Evolutionary conservation across 164 flowering plant genomes (phyloP), one percentile per base, ranked within the genome.

Genomic region (Umbilicus rupestris): DNA sequence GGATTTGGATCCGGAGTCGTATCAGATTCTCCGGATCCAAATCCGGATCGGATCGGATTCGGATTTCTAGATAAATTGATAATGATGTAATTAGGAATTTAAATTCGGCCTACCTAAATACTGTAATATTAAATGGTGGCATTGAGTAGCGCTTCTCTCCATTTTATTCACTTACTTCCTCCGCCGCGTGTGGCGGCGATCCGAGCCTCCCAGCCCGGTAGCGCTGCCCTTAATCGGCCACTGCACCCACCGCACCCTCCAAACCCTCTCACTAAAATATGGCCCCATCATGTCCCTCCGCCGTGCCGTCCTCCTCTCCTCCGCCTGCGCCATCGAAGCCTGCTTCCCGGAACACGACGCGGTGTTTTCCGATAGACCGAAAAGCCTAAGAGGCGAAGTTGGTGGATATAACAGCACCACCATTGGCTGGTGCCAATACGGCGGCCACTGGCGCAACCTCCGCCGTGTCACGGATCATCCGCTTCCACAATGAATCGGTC

Each of bases 291-390:
- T 70, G 8, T n/a, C 64, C 22, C 73, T 65, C 64, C 19, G 33
- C 11, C 68, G 49, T 6, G 64, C 66, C 39, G 73, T 79, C 31
- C 29, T 74, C 9, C 37, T 74, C 64, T 28, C 68, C 63, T 74
- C 35, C 5, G 62, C 73, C 15, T 31, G 76, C 2, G 57, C 65
- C 0, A 76, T 62, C 7, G 69, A 76, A 41, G 69, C 71, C 24
- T 78, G 77, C 67, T 72, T 78, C 66, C 57, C 71, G 37, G 71
- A 44, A 16, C 66, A 79, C 60, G 82, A 79, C 58, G 39, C 64
- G 24, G n/a, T 44, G 33, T 77, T 79, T 29, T 75, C 82, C 7
- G 69, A 73, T 63, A 76, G 82, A 7, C 78, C 80, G 2, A n/a
- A 58, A 12, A 39, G 35, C 37, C 15, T 70, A 8, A 26, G 37